Percentiles rank a stretch among this genome's conserved stretches.
Evolutionary conservation across 1,284 basidiomycete genomes (phyloP).

Genomic region (Puccinia coronata): DNA sequence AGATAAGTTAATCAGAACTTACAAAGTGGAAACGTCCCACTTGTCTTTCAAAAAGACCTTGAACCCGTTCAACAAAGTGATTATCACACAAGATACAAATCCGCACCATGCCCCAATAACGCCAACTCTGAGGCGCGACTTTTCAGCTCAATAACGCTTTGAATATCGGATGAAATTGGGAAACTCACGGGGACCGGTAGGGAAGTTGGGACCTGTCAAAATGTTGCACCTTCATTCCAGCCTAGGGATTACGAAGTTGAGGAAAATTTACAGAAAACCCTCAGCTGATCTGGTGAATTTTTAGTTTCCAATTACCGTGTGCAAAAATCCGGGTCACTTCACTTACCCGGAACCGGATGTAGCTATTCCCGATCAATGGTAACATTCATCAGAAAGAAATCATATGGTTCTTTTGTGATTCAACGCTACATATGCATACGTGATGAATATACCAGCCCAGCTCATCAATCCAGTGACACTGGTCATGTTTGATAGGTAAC

Average conservation of each 20-base stretch:
- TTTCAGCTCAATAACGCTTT: neutral
- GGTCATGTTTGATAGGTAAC: slow-evolving; percentile 40
- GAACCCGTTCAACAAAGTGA: slow-evolving; percentile 47
- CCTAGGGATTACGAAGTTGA: slow-evolving; percentile 58
- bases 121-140: slow-evolving; percentile 23
- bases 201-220: slow-evolving; percentile 70
- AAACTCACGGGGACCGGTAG: slow-evolving; percentile 62
- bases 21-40: slow-evolving; percentile 43
- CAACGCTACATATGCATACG: no score
- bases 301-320: neutral
- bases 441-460: slow-evolving; percentile 79
- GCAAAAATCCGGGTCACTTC: neutral
- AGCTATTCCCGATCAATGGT: slow-evolving; percentile 20
- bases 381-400: neutral
- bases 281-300: neutral
- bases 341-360: slow-evolving; percentile 49
- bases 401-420: neutral
- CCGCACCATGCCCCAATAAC: slow-evolving; percentile 46
- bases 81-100: slow-evolving; percentile 34
- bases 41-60: slow-evolving; percentile 39
- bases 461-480: slow-evolving; percentile 68
- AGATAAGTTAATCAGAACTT: neutral
- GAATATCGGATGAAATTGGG: neutral
- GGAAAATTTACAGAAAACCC: neutral
- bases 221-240: slow-evolving; percentile 73